Conservation (phyloP, 129 eudicot genomes). For the Pseudognaphalium luteoalbum region DNA sequence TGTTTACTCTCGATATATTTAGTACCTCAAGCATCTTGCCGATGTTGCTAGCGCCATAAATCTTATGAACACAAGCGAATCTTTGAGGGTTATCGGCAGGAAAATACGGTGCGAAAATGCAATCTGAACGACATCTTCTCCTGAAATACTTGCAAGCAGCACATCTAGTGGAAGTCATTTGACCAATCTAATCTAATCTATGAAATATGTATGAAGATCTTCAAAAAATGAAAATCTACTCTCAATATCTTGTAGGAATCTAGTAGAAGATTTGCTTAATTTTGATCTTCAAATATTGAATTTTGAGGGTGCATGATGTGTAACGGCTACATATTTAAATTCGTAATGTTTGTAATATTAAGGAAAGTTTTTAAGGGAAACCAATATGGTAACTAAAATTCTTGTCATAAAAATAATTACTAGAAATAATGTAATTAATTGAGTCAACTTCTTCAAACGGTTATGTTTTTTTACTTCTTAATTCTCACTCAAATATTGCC, state of each 20-base stretch:
- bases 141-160: slow-evolving; percentile 52
- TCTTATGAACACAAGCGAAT: slow-evolving; percentile 41
- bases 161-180: slow-evolving; percentile 34
- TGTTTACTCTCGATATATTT: background rate
- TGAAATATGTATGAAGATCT: slow-evolving; percentile 11
- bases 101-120: slow-evolving; percentile 50
- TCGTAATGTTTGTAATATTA: background rate
- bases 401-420: background rate
- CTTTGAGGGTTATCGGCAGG: slow-evolving; percentile 43
- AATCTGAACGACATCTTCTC: slow-evolving; percentile 43
- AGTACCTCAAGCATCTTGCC: slow-evolving; percentile 50
- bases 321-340: slow-evolving; percentile 32
- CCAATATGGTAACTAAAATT: slow-evolving; percentile 22
- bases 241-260: slow-evolving; percentile 19
- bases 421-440: background rate
- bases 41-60: slow-evolving; percentile 54
- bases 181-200: background rate
- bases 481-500: too few relatives aligned
- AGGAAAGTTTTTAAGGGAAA: slow-evolving; percentile 20
- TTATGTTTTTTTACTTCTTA: too few relatives aligned
- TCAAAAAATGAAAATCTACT: slow-evolving; percentile 3
- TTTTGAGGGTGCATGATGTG: background rate
- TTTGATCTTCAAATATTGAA: slow-evolving; percentile 5
- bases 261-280: slow-evolving; percentile 13
- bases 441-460: background rate